Evolutionary conservation across 768 basidiomycete species (phyloP).

Genomic region (Piloderma croceum): DNA sequence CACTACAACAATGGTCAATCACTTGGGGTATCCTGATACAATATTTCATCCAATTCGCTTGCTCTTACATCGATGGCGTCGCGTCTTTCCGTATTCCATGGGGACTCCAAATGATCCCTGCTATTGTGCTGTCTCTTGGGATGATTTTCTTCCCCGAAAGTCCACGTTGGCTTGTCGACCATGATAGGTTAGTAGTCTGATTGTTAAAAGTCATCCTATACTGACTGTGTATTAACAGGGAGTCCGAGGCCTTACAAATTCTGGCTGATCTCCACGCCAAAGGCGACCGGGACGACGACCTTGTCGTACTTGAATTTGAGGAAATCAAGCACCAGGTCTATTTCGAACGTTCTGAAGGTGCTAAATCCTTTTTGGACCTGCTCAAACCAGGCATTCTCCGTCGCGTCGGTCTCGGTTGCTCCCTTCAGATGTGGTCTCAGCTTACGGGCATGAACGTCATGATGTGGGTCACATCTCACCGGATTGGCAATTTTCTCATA

Average conservation of each 20-base stretch:
- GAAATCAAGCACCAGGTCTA: conserved; percentile 34
- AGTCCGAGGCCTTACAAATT: conserved; percentile 40
- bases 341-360: conserved; percentile 41
- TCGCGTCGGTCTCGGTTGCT: conserved; percentile 42
- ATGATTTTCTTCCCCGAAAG: conserved; percentile 44
- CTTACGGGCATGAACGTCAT: conserved; percentile 54
- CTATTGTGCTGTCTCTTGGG: conserved; percentile 42
- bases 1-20: conserved; percentile 50
- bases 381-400: conserved; percentile 43
- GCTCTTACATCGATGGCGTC: conserved; percentile 38
- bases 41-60: conserved; percentile 47
- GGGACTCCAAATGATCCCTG: conserved; percentile 51
- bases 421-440: conserved; percentile 55
- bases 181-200: conserved; percentile 33
- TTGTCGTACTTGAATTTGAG: conserved; percentile 45
- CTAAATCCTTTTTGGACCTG: conserved; percentile 40
- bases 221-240: background rate
- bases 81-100: conserved; percentile 53
- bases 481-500: no score
- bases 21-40: conserved; percentile 46
- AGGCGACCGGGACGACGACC: conserved; percentile 34
- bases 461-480: no score
- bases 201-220: background rate
- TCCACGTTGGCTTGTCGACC: conserved; percentile 49
- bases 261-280: conserved; percentile 47